phyloP scores from a whole-genome alignment of 371 early-diverging fungal genomes.

The Cokeromyces recurvatus region DNA sequence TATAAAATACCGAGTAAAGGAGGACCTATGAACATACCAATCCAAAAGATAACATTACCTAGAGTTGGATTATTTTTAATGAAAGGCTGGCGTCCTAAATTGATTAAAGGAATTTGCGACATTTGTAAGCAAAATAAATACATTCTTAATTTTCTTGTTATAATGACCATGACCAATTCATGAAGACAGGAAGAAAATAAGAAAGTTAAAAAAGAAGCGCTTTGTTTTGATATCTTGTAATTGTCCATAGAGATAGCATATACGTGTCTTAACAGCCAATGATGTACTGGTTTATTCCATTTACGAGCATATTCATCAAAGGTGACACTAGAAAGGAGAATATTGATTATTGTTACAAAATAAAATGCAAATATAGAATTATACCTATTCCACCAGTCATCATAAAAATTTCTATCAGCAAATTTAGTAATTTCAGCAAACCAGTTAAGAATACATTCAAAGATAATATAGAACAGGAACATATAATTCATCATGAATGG shows the following conservation, averaged over 20 bases:
- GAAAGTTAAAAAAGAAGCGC: constrained; percentile 77
- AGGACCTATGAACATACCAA: constrained; percentile 71
- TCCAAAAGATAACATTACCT: constrained; percentile 83
- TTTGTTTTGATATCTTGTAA: constrained; percentile 62
- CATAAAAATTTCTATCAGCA: constrained; percentile 95
- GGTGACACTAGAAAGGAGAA: constrained; percentile 47
- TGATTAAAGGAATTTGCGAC: constrained; percentile 88
- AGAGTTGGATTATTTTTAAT: constrained; percentile 47
- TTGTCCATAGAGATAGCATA: constrained; percentile 74
- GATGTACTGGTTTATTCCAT: constrained; percentile 97
- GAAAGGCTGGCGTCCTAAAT: constrained; percentile 49
- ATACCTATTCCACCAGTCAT: constrained; percentile 99
- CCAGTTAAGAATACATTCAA: constrained; percentile 89
- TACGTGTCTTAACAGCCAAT: constrained; percentile 88
- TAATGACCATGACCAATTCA: constrained; percentile 80
- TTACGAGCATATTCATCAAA: constrained; percentile 92
- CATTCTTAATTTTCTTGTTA: constrained; percentile 63
- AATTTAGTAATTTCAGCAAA: constrained; percentile 91
- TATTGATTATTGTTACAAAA: too few species aligned
- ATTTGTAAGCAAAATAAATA: constrained; percentile 85
- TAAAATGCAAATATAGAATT: too few species aligned
- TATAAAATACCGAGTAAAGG: constrained; percentile 75
- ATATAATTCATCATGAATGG: constrained; percentile 88
- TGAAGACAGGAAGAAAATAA: constrained; percentile 84
- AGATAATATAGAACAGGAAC: constrained; percentile 88